Base-by-base conservation (phyloP, 768 basidiomycete genomes). In the Russula brevipes region DNA sequence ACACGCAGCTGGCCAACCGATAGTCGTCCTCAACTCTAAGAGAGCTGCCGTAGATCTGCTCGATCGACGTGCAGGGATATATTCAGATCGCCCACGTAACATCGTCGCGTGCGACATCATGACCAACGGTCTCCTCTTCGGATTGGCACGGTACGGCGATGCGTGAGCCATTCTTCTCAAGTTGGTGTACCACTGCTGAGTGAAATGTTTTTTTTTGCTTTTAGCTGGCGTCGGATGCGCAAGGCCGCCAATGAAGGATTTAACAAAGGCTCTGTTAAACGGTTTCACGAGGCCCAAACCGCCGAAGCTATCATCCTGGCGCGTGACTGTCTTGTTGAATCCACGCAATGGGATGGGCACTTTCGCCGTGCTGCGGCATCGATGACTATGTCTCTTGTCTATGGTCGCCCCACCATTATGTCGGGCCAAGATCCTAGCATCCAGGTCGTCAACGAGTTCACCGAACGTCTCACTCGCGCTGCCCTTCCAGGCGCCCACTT, bases 401-500 rank as follows among this genome's bases (percentile, higher is more conserved):
- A 63, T 31, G 62, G 51, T 11, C 5, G 44, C 30, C 62, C 57
- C 30, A 53, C 52, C 10, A 36, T 53, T 14, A 14, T 2, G 16
- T 33, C 42, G 5, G 53, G 41, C 10, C 38, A 63, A 36, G 57
- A 58, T 46, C 7, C 47, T 2, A 35, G 3, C 5, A 51, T 59
- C 19, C 35, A 63, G 41, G 2, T 2, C 33, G 12, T 54, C 24
- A 54, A 59, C 11, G 50, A 39, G 7, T 39, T 59, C 17, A n/a
- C 11, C 16, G 8, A 50, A 7, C 35, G 57, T 16, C 33, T 59
- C 8, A 24, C 52, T 30, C 12, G 35, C 11, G 51, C 62, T 10
- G 57, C 52, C 6, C 7, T 8, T 30, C 62, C 51, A 19, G 62
- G 62, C 17, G 49, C 62, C 17, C 39, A 63, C 45, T 17, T 63